Conservation (phyloP, 495 filamentous ascomycete species). For the Copromyces sp. region DNA sequence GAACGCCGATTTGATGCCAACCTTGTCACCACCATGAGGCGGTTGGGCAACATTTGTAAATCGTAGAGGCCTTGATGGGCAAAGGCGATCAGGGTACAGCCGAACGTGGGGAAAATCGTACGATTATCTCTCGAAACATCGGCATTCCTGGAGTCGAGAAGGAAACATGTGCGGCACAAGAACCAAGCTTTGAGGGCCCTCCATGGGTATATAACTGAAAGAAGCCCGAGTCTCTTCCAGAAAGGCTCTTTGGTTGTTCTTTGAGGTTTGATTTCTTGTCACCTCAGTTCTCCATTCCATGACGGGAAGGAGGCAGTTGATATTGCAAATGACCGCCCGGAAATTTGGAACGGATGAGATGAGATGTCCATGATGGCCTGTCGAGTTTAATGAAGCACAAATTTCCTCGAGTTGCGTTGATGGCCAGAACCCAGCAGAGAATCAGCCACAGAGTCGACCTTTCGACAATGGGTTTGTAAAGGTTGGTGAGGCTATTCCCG, state of each 20-base stretch:
- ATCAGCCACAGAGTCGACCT: background rate
- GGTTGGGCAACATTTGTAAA: background rate
- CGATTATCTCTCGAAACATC: slow-evolving; percentile 8
- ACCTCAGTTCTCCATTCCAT: background rate
- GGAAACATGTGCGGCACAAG: background rate
- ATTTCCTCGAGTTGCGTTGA: background rate
- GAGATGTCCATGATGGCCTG: background rate
- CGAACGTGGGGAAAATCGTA: slow-evolving; percentile 20
- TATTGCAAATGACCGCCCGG: background rate
- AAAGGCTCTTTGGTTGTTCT: background rate
- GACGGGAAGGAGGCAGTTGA: background rate
- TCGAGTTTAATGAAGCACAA: background rate
- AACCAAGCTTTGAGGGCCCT: background rate
- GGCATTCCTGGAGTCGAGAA: background rate
- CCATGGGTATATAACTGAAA: background rate
- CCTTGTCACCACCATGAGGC: background rate
- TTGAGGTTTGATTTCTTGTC: background rate
- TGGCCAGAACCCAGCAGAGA: background rate
- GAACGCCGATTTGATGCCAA: background rate
- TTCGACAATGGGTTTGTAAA: background rate
- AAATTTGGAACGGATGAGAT: background rate
- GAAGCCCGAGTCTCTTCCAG: background rate
- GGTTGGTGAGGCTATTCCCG: background rate
- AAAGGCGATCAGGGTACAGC: slow-evolving; percentile 17
- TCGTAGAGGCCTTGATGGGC: background rate